Evolutionary conservation across 2,329 filamentous ascomycete species (phyloP), one percentile per base, ranked within the genome.

Genomic region (Cryphonectria naterciae): DNA sequence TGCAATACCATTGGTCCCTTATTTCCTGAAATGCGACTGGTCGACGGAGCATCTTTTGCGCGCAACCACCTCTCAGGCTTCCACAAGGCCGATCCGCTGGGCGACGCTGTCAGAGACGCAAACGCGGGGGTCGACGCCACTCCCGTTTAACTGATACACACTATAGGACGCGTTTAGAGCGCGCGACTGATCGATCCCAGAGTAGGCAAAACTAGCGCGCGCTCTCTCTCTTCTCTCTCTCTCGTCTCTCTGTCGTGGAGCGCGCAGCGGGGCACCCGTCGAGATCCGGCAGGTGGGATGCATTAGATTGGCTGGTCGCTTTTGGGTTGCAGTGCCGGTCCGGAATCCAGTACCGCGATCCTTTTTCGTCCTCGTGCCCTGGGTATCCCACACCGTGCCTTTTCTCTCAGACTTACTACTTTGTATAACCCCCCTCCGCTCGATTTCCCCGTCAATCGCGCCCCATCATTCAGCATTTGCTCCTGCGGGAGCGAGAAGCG

Each of bases 131-230:
- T 28, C 25, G 54, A 35, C 54, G 54, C 54, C 54, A 58, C 54
- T 58, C 13, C 54, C 15, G 54, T 58, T 35, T 17, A 10, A 17
- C 46, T 49, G 46, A 49, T 49, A 49, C n/a, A 32, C 54, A 32
- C 28, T 58, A 19, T 58, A 32, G 46, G 25, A 58, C 54, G 28
- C 54, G 54, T 58, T 32, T 2, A 15, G 13, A 15, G 28, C 54
- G 28, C 54, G 54, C 54, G 54, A 58, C 54, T 58, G 54, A 32
- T 35, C 28, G 54, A 58, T 58, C 19, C 54, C 54, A 32, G 54
- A 58, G 54, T 32, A 58, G 54, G 54, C 54, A 58, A 58, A 7
- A 25, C 32, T 32, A 32, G 32, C 32, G 32, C 32, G 32, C 52
- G 6, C 22, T 22, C 15, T 15, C n/a, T 52, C 5, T 52, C n/a